These are phyloP conservation scores for Lecanosticta acicola DNA, from an alignment of 2,329 filamentous ascomycete species.

Conservation along the genomic window DNA sequence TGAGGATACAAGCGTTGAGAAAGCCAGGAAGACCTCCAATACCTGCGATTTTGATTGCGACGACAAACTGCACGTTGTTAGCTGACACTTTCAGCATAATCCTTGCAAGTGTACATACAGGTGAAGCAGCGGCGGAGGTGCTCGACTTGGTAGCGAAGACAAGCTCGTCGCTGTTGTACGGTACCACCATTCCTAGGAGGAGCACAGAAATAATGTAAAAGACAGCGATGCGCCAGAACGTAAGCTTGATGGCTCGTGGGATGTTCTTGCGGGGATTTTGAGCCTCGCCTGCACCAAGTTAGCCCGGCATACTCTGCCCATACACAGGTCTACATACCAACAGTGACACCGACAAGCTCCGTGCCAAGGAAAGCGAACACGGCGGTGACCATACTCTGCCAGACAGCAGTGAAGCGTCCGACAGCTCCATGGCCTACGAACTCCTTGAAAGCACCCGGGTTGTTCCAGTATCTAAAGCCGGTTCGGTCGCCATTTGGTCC, in stretches of 20 bases:
- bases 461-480: constrained; percentile 41
- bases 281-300: constrained; percentile 37
- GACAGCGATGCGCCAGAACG: constrained; percentile 74
- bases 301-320: neutral
- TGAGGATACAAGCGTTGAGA: constrained; percentile 66
- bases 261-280: constrained; percentile 72
- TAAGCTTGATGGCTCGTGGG: constrained; percentile 71
- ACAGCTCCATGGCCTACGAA: constrained; percentile 33
- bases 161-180: constrained; percentile 60
- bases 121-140: constrained; percentile 54
- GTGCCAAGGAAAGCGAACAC: constrained; percentile 75
- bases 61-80: constrained; percentile 51
- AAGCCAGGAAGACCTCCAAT: constrained; percentile 61
- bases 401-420: constrained; percentile 43
- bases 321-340: constrained; percentile 51
- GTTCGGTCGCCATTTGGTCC: constrained; percentile 27
- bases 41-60: constrained; percentile 60
- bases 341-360: constrained; percentile 71
- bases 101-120: constrained; percentile 28
- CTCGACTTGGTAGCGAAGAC: constrained; percentile 49
- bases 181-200: constrained; percentile 69
- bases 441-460: constrained; percentile 41
- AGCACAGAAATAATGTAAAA: constrained; percentile 73
- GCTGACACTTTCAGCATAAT: neutral
- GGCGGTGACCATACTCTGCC: constrained; percentile 58